phyloP scores from a whole-genome alignment of 2,329 filamentous ascomycete species.

The Penicillium frequentans region DNA sequence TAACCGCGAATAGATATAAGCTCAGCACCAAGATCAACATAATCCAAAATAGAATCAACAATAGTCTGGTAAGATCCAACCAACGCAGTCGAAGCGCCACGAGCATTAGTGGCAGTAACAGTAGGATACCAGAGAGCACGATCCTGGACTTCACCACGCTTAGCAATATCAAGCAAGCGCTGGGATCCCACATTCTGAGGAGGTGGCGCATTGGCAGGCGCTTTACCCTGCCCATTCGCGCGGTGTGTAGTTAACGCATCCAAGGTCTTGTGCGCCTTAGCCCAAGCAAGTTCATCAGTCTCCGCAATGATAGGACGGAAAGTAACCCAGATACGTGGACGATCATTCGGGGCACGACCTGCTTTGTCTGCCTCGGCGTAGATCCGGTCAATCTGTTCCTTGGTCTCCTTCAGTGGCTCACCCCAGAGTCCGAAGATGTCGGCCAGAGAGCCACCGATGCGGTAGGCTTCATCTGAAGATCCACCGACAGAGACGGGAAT shows the following conservation, averaged over 20 bases:
- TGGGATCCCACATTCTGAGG: slow-evolving; percentile 63
- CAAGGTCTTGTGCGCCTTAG: slow-evolving; percentile 58
- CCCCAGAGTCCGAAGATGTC: slow-evolving; percentile 67
- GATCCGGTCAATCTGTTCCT: slow-evolving; percentile 62
- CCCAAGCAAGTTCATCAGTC: slow-evolving; percentile 63
- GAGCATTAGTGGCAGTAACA: slow-evolving; percentile 60
- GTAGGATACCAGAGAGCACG: slow-evolving; percentile 65
- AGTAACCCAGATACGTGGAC: slow-evolving; percentile 63
- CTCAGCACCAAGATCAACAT: slow-evolving; percentile 57
- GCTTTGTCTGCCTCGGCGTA: slow-evolving; percentile 60
- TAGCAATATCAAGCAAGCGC: slow-evolving; percentile 59
- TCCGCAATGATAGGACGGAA: slow-evolving; percentile 63
- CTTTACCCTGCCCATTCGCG: slow-evolving; percentile 35
- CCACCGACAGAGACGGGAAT: slow-evolving; percentile 62
- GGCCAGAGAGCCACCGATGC: slow-evolving; percentile 57
- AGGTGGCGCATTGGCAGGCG: slow-evolving; percentile 29
- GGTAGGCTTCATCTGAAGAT: slow-evolving; percentile 60
- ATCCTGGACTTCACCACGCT: slow-evolving; percentile 56
- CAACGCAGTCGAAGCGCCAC: slow-evolving; percentile 60
- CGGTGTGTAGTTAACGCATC: slow-evolving; percentile 51
- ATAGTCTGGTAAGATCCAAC: slow-evolving; percentile 58
- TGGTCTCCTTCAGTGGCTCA: slow-evolving; percentile 63
- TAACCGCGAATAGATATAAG: slow-evolving; percentile 63
- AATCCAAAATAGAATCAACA: slow-evolving; percentile 56
- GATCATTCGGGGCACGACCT: slow-evolving; percentile 53